Conservation (phyloP, 148 eudicot genomes). For the Diospyros lotus region DNA sequence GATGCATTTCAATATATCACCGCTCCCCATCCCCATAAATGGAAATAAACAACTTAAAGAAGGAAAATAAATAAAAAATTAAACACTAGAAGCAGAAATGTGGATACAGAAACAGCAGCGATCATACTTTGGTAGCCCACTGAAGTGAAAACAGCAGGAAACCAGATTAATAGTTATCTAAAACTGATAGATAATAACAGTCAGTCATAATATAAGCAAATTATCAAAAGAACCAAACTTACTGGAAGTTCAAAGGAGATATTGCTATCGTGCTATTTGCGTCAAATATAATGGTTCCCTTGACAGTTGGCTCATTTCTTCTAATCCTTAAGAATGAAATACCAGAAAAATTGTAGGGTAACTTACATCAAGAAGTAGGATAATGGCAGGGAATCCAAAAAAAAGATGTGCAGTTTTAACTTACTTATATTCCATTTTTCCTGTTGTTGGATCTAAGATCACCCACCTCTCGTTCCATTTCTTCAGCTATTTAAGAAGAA, state of each 20-base stretch:
- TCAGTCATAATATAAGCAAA: neutral
- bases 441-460: slow-evolving; percentile 93
- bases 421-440: slow-evolving; percentile 99
- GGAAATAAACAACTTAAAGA: neutral
- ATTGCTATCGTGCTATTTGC: slow-evolving; percentile 82
- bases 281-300: slow-evolving; percentile 82
- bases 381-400: neutral
- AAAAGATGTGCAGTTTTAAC: slow-evolving; percentile 13
- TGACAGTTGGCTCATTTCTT: slow-evolving; percentile 90
- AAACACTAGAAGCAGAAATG: neutral
- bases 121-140: slow-evolving; percentile 94
- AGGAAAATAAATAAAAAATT: neutral
- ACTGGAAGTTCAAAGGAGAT: slow-evolving; percentile 99
- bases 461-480: slow-evolving; percentile 99
- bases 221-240: slow-evolving; percentile 27
- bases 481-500: slow-evolving; percentile 49
- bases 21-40: neutral
- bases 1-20: neutral
- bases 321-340: slow-evolving; percentile 45
- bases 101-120: slow-evolving; percentile 99
- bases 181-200: neutral
- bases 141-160: slow-evolving; percentile 33
- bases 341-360: neutral
- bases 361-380: neutral
- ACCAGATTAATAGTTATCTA: slow-evolving; percentile 18